Evolutionary conservation across 2,329 filamentous ascomycete species (phyloP).

Genomic region (Clarireedia paspali): DNA sequence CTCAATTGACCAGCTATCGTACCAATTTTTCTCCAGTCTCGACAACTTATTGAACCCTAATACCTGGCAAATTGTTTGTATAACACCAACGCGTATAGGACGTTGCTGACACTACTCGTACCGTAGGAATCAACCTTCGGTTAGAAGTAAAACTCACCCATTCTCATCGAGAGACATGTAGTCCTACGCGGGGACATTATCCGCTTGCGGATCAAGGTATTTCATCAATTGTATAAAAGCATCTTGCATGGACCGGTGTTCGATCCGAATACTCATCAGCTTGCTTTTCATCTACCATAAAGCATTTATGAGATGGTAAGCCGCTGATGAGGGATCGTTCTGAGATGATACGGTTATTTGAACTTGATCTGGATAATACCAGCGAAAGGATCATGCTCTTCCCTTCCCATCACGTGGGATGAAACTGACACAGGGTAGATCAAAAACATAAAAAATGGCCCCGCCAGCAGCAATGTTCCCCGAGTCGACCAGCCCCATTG

Average conservation of each 20-base stretch:
- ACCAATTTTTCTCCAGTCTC: not conserved
- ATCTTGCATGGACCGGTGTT: constrained; percentile 60
- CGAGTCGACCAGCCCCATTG: constrained; percentile 26
- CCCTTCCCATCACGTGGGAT: constrained; percentile 29
- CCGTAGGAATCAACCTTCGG: constrained; percentile 4
- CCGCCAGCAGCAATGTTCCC: constrained; percentile 64
- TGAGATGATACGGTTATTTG: constrained; percentile 82
- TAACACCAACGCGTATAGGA: not conserved
- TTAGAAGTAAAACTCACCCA: constrained; percentile 20
- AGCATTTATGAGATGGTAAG: constrained; percentile 21
- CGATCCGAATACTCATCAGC: constrained; percentile 32
- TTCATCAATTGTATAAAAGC: constrained; percentile 33
- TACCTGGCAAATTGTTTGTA: not conserved
- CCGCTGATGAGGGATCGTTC: constrained; percentile 36
- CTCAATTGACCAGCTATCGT: too few relatives aligned
- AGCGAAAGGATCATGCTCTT: constrained; percentile 97
- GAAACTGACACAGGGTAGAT: constrained; percentile 36
- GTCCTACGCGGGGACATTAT: constrained; percentile 27
- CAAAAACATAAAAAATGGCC: constrained; percentile 55
- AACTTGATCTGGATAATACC: constrained; percentile 99
- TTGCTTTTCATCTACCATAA: constrained; percentile 26
- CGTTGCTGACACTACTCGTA: not conserved
- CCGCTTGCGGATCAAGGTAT: constrained; percentile 30
- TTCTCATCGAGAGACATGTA: constrained; percentile 22
- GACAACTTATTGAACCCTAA: not conserved